These are phyloP conservation scores for Papiliotrema laurentii DNA, from an alignment of 1,284 basidiomycete species.

Conservation along the genomic window DNA sequence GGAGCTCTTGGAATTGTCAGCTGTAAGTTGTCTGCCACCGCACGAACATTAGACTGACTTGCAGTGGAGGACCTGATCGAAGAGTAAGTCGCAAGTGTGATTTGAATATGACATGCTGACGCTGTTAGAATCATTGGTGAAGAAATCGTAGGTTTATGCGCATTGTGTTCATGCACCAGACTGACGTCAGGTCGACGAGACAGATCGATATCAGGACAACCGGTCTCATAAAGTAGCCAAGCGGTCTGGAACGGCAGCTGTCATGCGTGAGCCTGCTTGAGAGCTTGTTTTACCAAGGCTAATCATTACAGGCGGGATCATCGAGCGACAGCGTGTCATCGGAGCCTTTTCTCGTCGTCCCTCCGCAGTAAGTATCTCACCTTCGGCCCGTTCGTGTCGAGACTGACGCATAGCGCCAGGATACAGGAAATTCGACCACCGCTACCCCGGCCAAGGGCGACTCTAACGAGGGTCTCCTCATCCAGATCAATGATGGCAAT, in stretches of 20 bases:
- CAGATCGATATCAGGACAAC: constrained; percentile 81
- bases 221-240: constrained; percentile 67
- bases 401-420: background rate
- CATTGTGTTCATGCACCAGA: background rate
- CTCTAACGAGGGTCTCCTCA: constrained; percentile 21
- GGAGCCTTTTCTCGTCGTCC: constrained; percentile 37
- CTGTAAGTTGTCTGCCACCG: constrained; percentile 26
- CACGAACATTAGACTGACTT: background rate
- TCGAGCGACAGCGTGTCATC: constrained; percentile 46
- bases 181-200: constrained; percentile 72
- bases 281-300: background rate
- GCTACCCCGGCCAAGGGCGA: background rate
- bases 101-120: constrained; percentile 1
- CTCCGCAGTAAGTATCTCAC: constrained; percentile 26
- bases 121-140: constrained; percentile 49
- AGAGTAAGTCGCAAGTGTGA: constrained; percentile 8
- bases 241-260: constrained; percentile 64
- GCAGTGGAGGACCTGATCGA: background rate
- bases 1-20: constrained; percentile 78
- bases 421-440: constrained; percentile 5
- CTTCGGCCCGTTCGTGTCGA: background rate
- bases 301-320: constrained; percentile 43
- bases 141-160: constrained; percentile 39
- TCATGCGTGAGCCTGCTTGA: constrained; percentile 58
- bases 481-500: constrained; percentile 28